Conservation (phyloP, 169 alveolate genomes). For the Cyclospora cayetanensis region DNA sequence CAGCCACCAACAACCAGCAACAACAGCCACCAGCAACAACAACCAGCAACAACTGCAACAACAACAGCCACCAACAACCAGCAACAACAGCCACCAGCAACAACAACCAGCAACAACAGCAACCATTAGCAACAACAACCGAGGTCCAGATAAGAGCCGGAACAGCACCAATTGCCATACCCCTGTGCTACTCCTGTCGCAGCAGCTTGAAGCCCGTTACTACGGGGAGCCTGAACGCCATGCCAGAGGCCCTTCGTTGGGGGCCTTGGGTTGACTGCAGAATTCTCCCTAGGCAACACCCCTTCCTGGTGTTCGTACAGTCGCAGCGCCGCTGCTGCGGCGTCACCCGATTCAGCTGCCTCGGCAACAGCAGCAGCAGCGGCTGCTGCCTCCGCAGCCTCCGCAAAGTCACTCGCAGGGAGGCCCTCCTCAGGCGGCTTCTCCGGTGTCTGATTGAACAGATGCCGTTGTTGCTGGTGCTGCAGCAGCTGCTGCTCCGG, state of each 20-base stretch:
- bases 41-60: too few species aligned
- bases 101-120: background rate
- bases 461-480: constrained; percentile 35
- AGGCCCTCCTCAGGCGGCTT: background rate
- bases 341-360: background rate
- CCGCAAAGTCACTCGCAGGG: constrained; percentile 23
- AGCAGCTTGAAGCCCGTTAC: background rate
- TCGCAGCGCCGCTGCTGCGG: constrained; percentile 16
- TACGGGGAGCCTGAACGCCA: background rate
- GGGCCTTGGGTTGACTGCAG: constrained; percentile 4
- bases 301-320: constrained; percentile 36
- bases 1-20: background rate
- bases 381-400: constrained; percentile 28
- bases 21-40: background rate
- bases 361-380: constrained; percentile 15
- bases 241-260: background rate
- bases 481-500: background rate
- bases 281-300: background rate
- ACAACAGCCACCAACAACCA: too few species aligned
- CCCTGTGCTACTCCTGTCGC: constrained; percentile 21
- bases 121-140: background rate
- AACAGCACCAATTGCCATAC: background rate
- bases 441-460: background rate
- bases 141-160: background rate
- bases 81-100: background rate